phyloP scores from a whole-genome alignment of 1,284 basidiomycete genomes.

The Dichomitus squalens region DNA sequence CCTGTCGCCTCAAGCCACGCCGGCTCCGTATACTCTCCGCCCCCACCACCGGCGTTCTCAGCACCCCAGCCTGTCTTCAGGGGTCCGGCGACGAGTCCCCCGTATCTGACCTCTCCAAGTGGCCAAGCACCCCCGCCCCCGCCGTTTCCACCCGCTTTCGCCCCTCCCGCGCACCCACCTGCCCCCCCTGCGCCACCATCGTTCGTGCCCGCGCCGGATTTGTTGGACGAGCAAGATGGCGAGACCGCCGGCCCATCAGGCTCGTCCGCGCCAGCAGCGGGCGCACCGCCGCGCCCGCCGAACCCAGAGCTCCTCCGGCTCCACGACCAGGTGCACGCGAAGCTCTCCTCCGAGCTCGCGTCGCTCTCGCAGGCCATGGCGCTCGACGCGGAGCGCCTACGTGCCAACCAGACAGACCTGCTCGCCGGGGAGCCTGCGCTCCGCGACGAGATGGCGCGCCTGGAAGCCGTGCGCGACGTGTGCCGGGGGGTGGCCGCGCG shows the following conservation, averaged over 20 bases:
- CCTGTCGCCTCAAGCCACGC: not conserved
- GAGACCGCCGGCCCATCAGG: slow-evolving; percentile 19
- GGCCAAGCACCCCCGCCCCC: slow-evolving; percentile 26
- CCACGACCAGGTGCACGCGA: slow-evolving; percentile 81
- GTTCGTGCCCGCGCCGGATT: slow-evolving; percentile 34
- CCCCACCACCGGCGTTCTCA: slow-evolving; percentile 28
- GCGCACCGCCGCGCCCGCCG: slow-evolving; percentile 80
- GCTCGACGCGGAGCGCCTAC: slow-evolving; percentile 75
- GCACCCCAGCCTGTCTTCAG: slow-evolving; percentile 24
- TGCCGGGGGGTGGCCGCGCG: slow-evolving; percentile 79
- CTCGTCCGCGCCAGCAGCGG: slow-evolving; percentile 31
- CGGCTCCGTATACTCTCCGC: slow-evolving; percentile 16
- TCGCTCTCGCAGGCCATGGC: slow-evolving; percentile 67
- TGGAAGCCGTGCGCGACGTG: slow-evolving; percentile 93
- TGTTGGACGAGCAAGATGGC: slow-evolving; percentile 41
- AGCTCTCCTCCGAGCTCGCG: slow-evolving; percentile 70
- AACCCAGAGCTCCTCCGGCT: slow-evolving; percentile 87
- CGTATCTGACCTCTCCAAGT: slow-evolving; percentile 18
- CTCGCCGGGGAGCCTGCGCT: slow-evolving; percentile 91
- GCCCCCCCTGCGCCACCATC: slow-evolving; percentile 30
- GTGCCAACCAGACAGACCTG: slow-evolving; percentile 82
- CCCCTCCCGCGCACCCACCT: slow-evolving; percentile 12
- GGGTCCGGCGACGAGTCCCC: slow-evolving; percentile 12
- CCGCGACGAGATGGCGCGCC: slow-evolving; percentile 92
- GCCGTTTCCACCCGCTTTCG: slow-evolving; percentile 27